phyloP scores from a whole-genome alignment of 352 stramenopile genomes.

The Pythium brachiatum region DNA sequence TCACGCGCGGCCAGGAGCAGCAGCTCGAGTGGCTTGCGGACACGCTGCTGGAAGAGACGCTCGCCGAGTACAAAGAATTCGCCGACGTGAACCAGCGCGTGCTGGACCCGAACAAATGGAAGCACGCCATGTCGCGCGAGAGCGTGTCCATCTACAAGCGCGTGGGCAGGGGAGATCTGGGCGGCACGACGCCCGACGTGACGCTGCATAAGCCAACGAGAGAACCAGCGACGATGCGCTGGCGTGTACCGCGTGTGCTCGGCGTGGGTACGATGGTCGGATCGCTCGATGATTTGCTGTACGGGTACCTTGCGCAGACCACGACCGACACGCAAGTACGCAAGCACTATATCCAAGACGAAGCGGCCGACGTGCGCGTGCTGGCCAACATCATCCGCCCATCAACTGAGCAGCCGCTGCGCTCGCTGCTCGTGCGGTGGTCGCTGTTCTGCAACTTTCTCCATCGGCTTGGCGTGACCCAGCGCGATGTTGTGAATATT shows the following conservation, averaged over 20 bases:
- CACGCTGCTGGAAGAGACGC: not conserved
- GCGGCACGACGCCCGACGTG: not conserved
- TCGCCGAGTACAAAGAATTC: not conserved
- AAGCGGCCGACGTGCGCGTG: not conserved
- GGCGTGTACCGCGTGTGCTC: not conserved
- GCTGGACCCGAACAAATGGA: not conserved
- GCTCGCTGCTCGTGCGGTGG: conserved; percentile 24
- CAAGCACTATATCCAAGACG: not conserved
- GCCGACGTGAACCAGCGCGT: not conserved
- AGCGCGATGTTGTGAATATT: conserved; percentile 17
- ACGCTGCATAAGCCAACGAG: not conserved
- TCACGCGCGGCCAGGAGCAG: not conserved
- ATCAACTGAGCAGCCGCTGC: conserved; percentile 13
- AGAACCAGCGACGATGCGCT: not conserved
- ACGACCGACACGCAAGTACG: not conserved
- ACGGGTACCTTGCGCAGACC: not conserved
- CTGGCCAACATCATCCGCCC: not conserved
- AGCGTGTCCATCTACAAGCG: not conserved
- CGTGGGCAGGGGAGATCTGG: not conserved
- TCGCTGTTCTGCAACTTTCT: conserved; percentile 17
- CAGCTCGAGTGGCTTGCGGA: not conserved
- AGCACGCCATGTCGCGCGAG: conserved; percentile 1
- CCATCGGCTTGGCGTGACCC: conserved; percentile 5
- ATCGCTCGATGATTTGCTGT: not conserved
- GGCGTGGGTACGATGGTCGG: not conserved